Percentiles rank a stretch among this genome's conserved stretches.
Evolutionary conservation across 2,329 filamentous ascomycete genomes (phyloP).

Genomic region (Dendryphion nanum): DNA sequence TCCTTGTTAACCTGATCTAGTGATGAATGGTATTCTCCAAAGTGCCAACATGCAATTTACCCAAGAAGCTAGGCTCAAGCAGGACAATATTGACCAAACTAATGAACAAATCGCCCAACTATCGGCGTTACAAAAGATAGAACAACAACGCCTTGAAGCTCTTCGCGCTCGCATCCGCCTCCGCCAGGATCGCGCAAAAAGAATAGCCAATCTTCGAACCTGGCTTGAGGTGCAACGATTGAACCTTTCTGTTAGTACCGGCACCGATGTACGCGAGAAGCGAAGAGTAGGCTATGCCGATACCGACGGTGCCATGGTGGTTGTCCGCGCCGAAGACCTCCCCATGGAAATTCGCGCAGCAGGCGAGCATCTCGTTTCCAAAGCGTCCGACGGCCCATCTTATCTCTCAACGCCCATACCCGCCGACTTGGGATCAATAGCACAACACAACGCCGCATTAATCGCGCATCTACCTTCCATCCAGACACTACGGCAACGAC

Average conservation of each 20-base stretch:
- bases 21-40: slow-evolving; percentile 78
- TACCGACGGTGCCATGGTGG: slow-evolving; percentile 30
- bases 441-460: slow-evolving; percentile 38
- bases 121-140: slow-evolving; percentile 74
- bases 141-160: slow-evolving; percentile 70
- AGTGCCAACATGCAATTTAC: slow-evolving; percentile 79
- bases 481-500: slow-evolving; percentile 59
- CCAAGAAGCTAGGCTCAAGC: slow-evolving; percentile 77
- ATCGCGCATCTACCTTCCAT: slow-evolving; percentile 35
- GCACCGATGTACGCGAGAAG: slow-evolving; percentile 42
- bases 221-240: slow-evolving; percentile 69
- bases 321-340: slow-evolving; percentile 26
- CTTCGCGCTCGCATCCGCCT: slow-evolving; percentile 65
- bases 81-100: slow-evolving; percentile 76
- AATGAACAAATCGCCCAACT: slow-evolving; percentile 79
- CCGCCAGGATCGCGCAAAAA: slow-evolving; percentile 64
- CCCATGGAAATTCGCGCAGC: slow-evolving; percentile 28
- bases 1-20: slow-evolving; percentile 37
- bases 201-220: slow-evolving; percentile 73
- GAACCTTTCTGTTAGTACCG: slow-evolving; percentile 46
- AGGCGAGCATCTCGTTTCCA: slow-evolving; percentile 25
- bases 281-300: slow-evolving; percentile 50
- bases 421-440: slow-evolving; percentile 15
- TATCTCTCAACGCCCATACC: slow-evolving; percentile 30
- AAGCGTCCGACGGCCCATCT: slow-evolving; percentile 26